These are phyloP conservation scores for Raffaelea albimanens DNA, from an alignment of 2,329 filamentous ascomycete species.

Conservation along the genomic window DNA sequence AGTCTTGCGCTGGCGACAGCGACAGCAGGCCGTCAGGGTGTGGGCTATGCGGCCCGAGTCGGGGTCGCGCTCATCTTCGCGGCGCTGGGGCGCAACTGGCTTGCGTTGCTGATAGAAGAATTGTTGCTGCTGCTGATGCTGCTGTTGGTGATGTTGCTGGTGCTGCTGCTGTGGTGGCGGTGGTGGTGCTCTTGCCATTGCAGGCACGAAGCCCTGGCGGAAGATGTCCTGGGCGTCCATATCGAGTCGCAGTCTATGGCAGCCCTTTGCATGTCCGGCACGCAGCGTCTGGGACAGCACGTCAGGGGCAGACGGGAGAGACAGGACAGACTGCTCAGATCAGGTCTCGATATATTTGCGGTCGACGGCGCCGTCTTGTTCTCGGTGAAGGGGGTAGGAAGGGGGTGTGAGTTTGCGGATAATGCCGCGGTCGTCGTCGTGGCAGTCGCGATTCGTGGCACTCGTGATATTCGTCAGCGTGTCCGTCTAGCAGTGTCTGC, in stretches of 20 bases:
- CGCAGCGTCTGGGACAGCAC: too few relatives aligned
- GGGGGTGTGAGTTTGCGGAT: too few relatives aligned
- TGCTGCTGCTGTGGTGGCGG: conserved; percentile 4
- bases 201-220: conserved; percentile 44
- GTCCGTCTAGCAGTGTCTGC: too few relatives aligned
- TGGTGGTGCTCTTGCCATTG: conserved; percentile 28
- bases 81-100: neutral
- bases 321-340: too few relatives aligned
- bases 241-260: neutral
- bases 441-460: too few relatives aligned
- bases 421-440: too few relatives aligned
- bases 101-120: conserved; percentile 14
- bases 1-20: conserved; percentile 88
- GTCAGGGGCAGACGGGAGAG: too few relatives aligned
- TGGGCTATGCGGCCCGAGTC: conserved; percentile 59
- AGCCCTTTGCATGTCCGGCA: too few relatives aligned
- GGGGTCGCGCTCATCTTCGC: conserved; percentile 27
- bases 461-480: too few relatives aligned
- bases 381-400: too few relatives aligned
- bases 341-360: too few relatives aligned
- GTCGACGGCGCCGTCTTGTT: too few relatives aligned
- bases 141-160: conserved; percentile 12
- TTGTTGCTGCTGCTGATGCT: conserved; percentile 12
- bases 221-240: conserved; percentile 55
- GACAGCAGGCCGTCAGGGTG: conserved; percentile 70